These are phyloP conservation scores for Prunus fruticosa DNA, from an alignment of 306 rosid species.

Conservation along the genomic window DNA sequence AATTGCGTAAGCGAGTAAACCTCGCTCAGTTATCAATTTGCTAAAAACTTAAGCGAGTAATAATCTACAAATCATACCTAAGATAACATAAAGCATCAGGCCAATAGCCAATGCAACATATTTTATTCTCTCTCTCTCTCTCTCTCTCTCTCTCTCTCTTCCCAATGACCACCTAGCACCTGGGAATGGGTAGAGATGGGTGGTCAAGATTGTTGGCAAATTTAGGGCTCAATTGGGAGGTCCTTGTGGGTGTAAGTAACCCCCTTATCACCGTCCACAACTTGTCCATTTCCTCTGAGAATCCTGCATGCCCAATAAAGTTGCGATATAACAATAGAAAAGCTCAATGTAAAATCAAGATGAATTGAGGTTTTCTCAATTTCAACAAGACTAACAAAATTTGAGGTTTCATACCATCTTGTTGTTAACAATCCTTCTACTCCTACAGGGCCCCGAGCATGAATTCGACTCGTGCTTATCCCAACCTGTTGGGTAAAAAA, in stretches of 20 bases:
- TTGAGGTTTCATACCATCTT: slow-evolving; percentile 63
- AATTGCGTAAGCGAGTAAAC: too few relatives aligned
- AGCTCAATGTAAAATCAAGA: too few relatives aligned
- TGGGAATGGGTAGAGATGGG: slow-evolving; percentile 14
- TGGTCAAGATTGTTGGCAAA: neutral
- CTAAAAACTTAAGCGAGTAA: neutral
- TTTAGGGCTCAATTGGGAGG: slow-evolving; percentile 46
- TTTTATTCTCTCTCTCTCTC: neutral
- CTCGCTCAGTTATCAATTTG: neutral
- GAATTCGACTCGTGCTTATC: slow-evolving; percentile 94
- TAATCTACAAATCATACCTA: neutral
- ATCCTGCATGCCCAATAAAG: slow-evolving; percentile 52
- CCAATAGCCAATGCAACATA: neutral
- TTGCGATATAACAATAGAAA: too few relatives aligned
- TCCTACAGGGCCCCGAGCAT: slow-evolving; percentile 99
- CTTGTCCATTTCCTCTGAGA: slow-evolving; percentile 85
- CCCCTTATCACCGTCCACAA: slow-evolving; percentile 78
- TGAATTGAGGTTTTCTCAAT: too few relatives aligned
- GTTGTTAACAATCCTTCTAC: slow-evolving; percentile 95
- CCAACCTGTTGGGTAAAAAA: slow-evolving; percentile 63
- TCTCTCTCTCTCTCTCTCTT: neutral
- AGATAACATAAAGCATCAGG: neutral
- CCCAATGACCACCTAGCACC: neutral
- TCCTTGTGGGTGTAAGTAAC: slow-evolving; percentile 68
- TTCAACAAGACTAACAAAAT: neutral